Evolutionary conservation across 805 yeast genomes (phyloP).

Genomic region (Candida ipomoeae): DNA sequence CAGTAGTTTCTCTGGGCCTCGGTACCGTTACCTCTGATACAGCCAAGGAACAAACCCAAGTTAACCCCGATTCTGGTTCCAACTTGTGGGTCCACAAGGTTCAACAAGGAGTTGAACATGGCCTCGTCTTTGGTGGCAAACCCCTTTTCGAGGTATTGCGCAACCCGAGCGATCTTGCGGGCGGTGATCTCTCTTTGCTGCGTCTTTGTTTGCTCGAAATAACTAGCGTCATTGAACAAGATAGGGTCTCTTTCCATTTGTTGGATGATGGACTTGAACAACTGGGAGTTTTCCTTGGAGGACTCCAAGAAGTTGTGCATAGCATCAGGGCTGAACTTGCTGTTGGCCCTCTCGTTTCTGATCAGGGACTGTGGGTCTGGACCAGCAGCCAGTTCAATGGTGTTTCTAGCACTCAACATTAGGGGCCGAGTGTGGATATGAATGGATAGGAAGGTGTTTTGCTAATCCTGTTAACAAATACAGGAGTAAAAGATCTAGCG

Average conservation of each 20-base stretch:
- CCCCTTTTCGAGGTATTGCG: conserved; percentile 18
- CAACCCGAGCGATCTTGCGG: conserved; percentile 16
- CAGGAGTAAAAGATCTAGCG: not conserved
- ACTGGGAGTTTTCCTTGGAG: conserved; percentile 18
- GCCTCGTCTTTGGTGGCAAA: conserved; percentile 5
- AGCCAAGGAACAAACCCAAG: conserved; percentile 19
- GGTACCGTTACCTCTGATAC: conserved; percentile 22
- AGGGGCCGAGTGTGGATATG: not conserved
- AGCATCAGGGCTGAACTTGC: conserved; percentile 17
- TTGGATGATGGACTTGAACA: conserved; percentile 13
- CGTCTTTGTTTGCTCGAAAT: conserved; percentile 18
- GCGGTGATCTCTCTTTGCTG: conserved; percentile 19
- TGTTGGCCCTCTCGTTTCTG: conserved; percentile 18
- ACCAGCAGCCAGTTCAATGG: conserved; percentile 17
- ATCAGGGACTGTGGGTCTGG: conserved; percentile 23
- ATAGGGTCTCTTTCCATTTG: conserved; percentile 20
- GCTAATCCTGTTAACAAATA: conserved; percentile 3
- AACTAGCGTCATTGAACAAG: conserved; percentile 13
- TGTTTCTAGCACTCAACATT: conserved; percentile 12
- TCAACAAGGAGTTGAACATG: conserved; percentile 11
- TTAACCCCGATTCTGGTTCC: conserved; percentile 20
- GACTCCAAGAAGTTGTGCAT: conserved; percentile 27
- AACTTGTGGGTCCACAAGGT: conserved; percentile 17
- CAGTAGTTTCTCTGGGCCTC: conserved; percentile 16
- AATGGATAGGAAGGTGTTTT: not conserved